Percentiles rank a stretch among this genome's conserved stretches.
These are phyloP conservation scores for Bruguiera gymnorhiza DNA, from an alignment of 345 rosid genomes.

Conservation along the genomic window DNA sequence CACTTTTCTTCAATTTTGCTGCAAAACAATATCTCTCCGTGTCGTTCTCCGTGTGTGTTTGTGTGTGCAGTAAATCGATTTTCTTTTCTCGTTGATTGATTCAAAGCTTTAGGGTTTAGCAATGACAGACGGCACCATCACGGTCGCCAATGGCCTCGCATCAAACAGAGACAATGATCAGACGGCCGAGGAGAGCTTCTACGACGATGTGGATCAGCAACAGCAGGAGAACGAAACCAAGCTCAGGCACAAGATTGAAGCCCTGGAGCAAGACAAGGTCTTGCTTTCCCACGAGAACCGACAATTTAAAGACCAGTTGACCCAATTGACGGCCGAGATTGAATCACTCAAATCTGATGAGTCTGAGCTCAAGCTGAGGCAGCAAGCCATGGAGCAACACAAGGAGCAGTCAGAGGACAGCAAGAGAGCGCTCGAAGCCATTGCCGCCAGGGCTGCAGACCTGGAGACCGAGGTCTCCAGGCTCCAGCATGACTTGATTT, in stretches of 20 bases:
- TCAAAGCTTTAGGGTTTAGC: slow-evolving; percentile 2
- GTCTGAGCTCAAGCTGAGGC: slow-evolving; percentile 36
- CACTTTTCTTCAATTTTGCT: too few species aligned
- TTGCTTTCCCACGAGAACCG: slow-evolving; percentile 38
- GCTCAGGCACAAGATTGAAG: slow-evolving; percentile 34
- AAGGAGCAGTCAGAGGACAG: slow-evolving; percentile 51
- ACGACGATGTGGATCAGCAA: slow-evolving; percentile 24
- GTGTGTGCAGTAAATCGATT: too few species aligned
- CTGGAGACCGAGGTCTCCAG: slow-evolving; percentile 57
- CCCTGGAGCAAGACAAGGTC: slow-evolving; percentile 49
- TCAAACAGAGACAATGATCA: slow-evolving; percentile 24
- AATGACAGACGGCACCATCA: slow-evolving; percentile 45
- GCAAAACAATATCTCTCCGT: too few species aligned
- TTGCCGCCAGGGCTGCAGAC: slow-evolving; percentile 52
- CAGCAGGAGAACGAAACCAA: slow-evolving; percentile 26
- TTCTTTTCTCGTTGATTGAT: too few species aligned
- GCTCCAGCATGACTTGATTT: slow-evolving; percentile 64
- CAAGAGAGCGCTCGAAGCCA: slow-evolving; percentile 41
- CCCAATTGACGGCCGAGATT: slow-evolving; percentile 32
- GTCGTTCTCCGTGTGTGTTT: too few species aligned
- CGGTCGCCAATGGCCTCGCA: slow-evolving; percentile 30
- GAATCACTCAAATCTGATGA: slow-evolving; percentile 39
- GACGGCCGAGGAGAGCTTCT: slow-evolving; percentile 27
- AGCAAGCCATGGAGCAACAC: slow-evolving; percentile 45
- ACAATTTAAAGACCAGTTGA: slow-evolving; percentile 34